A percentile compares a stretch with the other conserved stretches of the same genome.
Evolutionary conservation across 176 grass and related monocot species (phyloP).

Genomic region (maize (Zea mays)): Zm-B73-REFERENCE-NAM-5.0 NC_050104.1:154113501-154114000

Average conservation of each 20-base stretch:
- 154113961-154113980: conserved; percentile 32
- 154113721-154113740: not conserved
- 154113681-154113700: not conserved
- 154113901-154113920: conserved; percentile 48
- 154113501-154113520: no score
- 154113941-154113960: conserved; percentile 97
- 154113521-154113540: no score
- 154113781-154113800: conserved; percentile 92
- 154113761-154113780: conserved; percentile 82
- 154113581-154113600: conserved; percentile 5
- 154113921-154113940: conserved; percentile 91
- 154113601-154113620: not conserved
- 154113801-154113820: conserved; percentile 90
- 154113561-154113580: no score
- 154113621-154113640: not conserved
- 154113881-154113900: conserved; percentile 62
- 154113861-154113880: conserved; percentile 41
- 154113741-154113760: conserved; percentile 67
- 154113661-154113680: not conserved
- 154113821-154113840: conserved; percentile 98
- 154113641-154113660: not conserved
- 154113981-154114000: not conserved
- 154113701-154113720: not conserved
- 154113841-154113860: conserved; percentile 96
- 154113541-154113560: no score